phyloP scores from a whole-genome alignment of 2,329 filamentous ascomycete genomes.

The Coleophoma crateriformis region DNA sequence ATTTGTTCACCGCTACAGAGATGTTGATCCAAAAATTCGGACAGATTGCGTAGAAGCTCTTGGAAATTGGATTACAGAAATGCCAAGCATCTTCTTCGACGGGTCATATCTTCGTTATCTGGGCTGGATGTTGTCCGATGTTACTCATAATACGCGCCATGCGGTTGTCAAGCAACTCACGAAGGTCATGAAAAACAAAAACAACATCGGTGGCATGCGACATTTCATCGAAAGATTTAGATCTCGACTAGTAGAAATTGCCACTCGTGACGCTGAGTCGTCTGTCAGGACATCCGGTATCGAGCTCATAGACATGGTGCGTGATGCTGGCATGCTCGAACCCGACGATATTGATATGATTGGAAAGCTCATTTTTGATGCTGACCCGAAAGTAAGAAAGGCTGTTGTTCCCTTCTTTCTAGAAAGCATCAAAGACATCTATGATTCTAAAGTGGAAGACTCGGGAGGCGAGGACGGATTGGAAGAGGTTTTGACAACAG shows the following conservation, averaged over 20 bases:
- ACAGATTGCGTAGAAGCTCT: conserved; percentile 83
- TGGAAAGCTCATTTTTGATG: conserved; percentile 83
- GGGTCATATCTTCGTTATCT: conserved; percentile 87
- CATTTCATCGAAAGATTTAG: conserved; percentile 93
- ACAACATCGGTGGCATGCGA: conserved; percentile 70
- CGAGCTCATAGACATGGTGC: conserved; percentile 73
- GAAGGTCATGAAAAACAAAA: conserved; percentile 72
- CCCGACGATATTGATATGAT: conserved; percentile 87
- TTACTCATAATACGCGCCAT: conserved; percentile 65
- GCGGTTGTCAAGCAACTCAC: conserved; percentile 82
- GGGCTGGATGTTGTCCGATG: conserved; percentile 91
- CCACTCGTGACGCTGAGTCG: conserved; percentile 76
- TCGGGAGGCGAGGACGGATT: conserved; percentile 75
- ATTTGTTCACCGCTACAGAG: conserved; percentile 92
- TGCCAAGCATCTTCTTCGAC: conserved; percentile 86
- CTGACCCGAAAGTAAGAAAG: conserved; percentile 77
- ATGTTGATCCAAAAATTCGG: conserved; percentile 84
- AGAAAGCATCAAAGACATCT: conserved; percentile 77
- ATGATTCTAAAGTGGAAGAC: conserved; percentile 74
- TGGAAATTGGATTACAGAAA: conserved; percentile 79
- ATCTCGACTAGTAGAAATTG: conserved; percentile 85
- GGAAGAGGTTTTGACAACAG: conserved; percentile 66
- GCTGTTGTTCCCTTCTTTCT: conserved; percentile 88
- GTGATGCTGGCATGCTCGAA: conserved; percentile 80
- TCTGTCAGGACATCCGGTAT: conserved; percentile 76